Percentiles rank a stretch among this genome's conserved stretches.
phyloP scores from a whole-genome alignment of 2,329 filamentous ascomycete genomes.

The Pseudocercospora pini-densiflorae region DNA sequence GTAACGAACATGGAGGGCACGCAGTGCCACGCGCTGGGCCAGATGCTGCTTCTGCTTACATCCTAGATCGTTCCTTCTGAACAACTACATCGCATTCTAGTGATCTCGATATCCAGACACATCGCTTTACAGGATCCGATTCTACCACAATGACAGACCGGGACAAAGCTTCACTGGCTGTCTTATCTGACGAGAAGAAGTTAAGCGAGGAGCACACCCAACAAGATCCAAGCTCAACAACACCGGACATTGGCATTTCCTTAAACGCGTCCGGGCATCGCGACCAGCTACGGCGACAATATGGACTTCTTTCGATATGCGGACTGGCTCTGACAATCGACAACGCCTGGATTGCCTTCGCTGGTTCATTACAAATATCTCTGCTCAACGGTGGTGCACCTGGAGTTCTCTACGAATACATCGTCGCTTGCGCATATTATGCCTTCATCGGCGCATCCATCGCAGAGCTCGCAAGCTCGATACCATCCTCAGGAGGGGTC shows the following conservation, averaged over 20 bases:
- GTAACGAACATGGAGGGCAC: not conserved
- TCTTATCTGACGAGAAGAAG: not conserved
- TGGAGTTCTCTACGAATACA: conserved; percentile 44
- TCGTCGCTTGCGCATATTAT: conserved; percentile 42
- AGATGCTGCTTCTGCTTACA: too few relatives aligned
- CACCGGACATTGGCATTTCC: conserved; percentile 43
- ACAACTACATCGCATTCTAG: too few relatives aligned
- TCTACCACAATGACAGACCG: not conserved
- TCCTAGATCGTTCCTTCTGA: too few relatives aligned
- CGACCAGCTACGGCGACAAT: conserved; percentile 67
- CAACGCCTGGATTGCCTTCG: conserved; percentile 68
- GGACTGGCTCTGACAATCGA: conserved; percentile 64
- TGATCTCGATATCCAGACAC: too few relatives aligned
- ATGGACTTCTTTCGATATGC: conserved; percentile 63
- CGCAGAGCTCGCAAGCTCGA: conserved; percentile 58
- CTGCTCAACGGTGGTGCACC: conserved; percentile 47
- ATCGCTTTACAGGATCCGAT: too few relatives aligned
- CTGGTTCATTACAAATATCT: conserved; percentile 62
- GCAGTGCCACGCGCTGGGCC: not conserved
- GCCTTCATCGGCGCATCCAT: conserved; percentile 48
- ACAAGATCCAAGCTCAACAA: not conserved
- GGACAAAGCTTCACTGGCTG: not conserved
- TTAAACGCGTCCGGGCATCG: conserved; percentile 68
- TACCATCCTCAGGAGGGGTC: conserved; percentile 58
- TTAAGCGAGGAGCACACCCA: not conserved